Base-by-base conservation (phyloP, 2,329 filamentous ascomycete species). In the Periconia sp. region DNA sequence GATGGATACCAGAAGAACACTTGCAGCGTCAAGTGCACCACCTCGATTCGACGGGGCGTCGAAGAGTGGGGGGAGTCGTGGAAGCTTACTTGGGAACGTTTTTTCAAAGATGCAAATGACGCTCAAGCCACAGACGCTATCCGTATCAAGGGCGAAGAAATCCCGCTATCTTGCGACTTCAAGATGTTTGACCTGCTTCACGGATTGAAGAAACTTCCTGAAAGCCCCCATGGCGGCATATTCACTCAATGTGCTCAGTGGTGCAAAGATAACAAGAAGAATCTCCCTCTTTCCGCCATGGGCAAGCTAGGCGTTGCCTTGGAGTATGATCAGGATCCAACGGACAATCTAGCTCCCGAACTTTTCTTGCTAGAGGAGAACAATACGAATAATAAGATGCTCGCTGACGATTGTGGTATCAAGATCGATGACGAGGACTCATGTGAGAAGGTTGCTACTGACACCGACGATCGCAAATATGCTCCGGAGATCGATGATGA, bases 1-100 rank as follows among this genome's bases (percentile, higher is more conserved):
- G 21, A 49, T 3, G 55, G 56, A 0, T 68, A 65, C 18, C 48
- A 65, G 1, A 53, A 56, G 1, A 68, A 68, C 28, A 66, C 65
- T 0, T 57, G 52, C 28, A 58, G 56, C 0, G 61, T 66, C 1
- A 67, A 65, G 33, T 65, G 57, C 36, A 60, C 51, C 0, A 59
- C 52, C 0, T 56, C 60, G 0, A 50, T 65, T 18, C 61, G 57
- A 32, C 46, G 43, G 2, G 60, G 59, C 1, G 38, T 22, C 3
- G 40, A 50, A 17, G 22, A 22, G 4, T 57, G 36, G n/a, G 59
- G 58, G 3, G 29, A 37, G 0, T 25, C 52, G 0, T 65, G 61
- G 61, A 48, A 58, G 7, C 37, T 22, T 0, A 9, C 43, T 0
- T 18, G 41, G 3, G 36, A 47, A 4, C 29, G 21, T 0, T 32